Conservation (phyloP, 108 stramenopile genomes). For the Seminavis robusta region DNA sequence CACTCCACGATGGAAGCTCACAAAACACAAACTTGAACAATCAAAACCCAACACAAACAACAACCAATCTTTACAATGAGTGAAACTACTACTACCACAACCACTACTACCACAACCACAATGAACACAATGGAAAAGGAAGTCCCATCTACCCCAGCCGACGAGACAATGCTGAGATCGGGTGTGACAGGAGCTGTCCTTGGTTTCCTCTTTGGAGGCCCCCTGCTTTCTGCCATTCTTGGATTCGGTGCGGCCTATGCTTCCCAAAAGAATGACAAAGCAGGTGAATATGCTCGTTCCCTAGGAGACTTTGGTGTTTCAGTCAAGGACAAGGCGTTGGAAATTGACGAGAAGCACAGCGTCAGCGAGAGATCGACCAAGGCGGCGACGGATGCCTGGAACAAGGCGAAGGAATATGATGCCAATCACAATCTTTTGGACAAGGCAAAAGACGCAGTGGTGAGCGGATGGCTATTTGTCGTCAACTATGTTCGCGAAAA, state of each 20-base stretch:
- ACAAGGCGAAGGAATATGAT: conserved; percentile 45
- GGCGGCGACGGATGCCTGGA: conserved; percentile 16
- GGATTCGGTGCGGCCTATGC: conserved; percentile 28
- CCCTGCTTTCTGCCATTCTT: conserved; percentile 13
- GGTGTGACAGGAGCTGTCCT: conserved; percentile 24
- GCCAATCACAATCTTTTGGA: conserved; percentile 51
- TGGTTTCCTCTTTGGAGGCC: conserved; percentile 31
- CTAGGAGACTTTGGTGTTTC: conserved; percentile 38
- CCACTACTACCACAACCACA: no score
- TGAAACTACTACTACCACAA: no score
- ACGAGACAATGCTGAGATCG: conserved; percentile 17
- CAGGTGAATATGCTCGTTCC: conserved; percentile 36
- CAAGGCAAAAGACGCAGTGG: conserved; percentile 13
- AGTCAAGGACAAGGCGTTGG: conserved; percentile 22
- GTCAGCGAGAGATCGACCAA: conserved; percentile 46
- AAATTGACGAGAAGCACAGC: conserved; percentile 53
- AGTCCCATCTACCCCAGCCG: no score
- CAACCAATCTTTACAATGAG: no score
- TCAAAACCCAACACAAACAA: no score
- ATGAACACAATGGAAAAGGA: no score
- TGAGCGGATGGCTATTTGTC: conserved; percentile 5
- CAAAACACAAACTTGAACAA: no score
- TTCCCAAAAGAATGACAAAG: conserved; percentile 17
- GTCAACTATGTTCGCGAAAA: conserved; percentile 9
- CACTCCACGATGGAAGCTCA: no score